Percentiles rank a stretch among this genome's conserved stretches.
phyloP scores from a whole-genome alignment of 768 basidiomycete genomes.

The Tulasnella sp. region DNA sequence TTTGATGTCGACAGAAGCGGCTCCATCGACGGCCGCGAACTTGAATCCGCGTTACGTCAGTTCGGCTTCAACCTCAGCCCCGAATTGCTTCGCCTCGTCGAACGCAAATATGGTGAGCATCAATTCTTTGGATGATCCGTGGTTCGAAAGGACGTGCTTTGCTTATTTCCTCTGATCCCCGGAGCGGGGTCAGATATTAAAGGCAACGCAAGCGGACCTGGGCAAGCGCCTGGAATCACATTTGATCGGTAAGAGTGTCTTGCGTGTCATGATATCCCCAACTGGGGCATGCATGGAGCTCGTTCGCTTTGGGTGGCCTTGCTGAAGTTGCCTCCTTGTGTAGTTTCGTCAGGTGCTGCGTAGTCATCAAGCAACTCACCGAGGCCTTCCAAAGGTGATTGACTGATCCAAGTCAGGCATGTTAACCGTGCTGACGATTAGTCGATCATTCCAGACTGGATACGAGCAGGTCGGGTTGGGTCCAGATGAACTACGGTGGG shows the following conservation, averaged over 20 bases:
- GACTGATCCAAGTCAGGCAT: neutral
- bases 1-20: constrained; percentile 79
- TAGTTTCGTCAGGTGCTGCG: constrained; percentile 67
- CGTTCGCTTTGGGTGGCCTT: neutral
- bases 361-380: constrained; percentile 64
- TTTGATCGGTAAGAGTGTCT: constrained; percentile 46
- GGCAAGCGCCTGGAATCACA: constrained; percentile 44
- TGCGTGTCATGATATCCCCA: no score
- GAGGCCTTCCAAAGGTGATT: constrained; percentile 44
- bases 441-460: constrained; percentile 34
- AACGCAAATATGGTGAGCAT: constrained; percentile 61
- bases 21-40: constrained; percentile 64
- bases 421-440: no score
- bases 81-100: constrained; percentile 45
- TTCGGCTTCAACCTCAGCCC: constrained; percentile 74
- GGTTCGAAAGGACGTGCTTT: neutral
- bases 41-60: constrained; percentile 56
- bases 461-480: constrained; percentile 48
- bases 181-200: constrained; percentile 3
- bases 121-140: neutral
- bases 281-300: no score
- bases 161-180: constrained; percentile 1
- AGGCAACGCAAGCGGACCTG: neutral
- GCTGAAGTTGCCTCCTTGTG: neutral
- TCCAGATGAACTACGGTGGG: constrained; percentile 59